phyloP scores from a whole-genome alignment of 805 yeast genomes.

The Sugiyamaella qingdaonensis region DNA sequence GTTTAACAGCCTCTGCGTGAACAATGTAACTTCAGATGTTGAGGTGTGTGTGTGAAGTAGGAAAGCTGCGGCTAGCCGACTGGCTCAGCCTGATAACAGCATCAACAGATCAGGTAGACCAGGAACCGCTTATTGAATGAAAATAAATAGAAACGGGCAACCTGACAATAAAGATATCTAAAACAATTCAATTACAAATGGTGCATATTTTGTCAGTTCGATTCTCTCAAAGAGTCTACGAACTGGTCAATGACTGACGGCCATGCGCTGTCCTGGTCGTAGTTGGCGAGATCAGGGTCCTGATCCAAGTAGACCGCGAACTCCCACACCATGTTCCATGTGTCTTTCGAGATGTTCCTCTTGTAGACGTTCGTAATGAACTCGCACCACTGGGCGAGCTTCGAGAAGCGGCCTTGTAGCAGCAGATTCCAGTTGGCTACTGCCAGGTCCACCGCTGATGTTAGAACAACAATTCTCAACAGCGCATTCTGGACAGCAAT shows the following conservation, averaged over 20 bases:
- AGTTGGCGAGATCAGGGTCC: constrained; percentile 52
- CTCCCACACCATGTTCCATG: constrained; percentile 79
- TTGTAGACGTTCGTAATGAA: constrained; percentile 47
- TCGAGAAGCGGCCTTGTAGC: constrained; percentile 39
- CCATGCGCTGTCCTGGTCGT: constrained; percentile 87
- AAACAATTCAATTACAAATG: not conserved
- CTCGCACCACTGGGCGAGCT: constrained; percentile 47
- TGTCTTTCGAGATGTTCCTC: constrained; percentile 59
- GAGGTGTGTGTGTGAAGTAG: no score
- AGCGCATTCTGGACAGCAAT: not conserved
- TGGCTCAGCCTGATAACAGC: not conserved
- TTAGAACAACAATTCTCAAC: not conserved
- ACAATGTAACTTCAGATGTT: no score
- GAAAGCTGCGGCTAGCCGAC: not conserved
- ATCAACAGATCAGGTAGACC: not conserved
- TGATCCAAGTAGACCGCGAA: constrained; percentile 47
- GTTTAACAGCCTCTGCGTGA: not conserved
- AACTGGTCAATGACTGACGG: constrained; percentile 84
- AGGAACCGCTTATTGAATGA: not conserved
- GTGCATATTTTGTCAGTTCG: not conserved
- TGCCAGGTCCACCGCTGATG: constrained; percentile 51
- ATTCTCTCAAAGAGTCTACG: constrained; percentile 48
- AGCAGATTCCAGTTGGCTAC: constrained; percentile 74
- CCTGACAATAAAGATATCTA: not conserved
- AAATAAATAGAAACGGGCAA: not conserved